Base-by-base conservation (phyloP, 2,329 filamentous ascomycete genomes). In the Endocalyx cinctus region DNA sequence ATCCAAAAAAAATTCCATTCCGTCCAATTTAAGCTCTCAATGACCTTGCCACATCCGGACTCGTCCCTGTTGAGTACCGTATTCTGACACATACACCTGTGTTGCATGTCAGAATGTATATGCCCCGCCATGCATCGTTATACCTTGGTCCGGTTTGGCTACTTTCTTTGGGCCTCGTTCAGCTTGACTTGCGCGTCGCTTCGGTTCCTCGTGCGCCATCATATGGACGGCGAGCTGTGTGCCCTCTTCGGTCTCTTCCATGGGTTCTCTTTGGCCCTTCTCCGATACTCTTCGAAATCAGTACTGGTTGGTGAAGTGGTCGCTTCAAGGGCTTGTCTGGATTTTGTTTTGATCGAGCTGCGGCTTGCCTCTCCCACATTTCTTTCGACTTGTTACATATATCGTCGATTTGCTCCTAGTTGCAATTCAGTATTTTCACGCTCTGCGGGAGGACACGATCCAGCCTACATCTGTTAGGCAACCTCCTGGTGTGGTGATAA, bases 401-500 rank as follows among this genome's bases (percentile, higher is more conserved):
- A 46, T 79, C 74, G 48, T 79, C 72, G 43, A 79, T 78, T 64
- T 79, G 74, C 57, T 77, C 74, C 74, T 78, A 47, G 34, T 35
- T 25, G 35, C 30, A 29, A 36, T 42, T 20, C 55, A 46, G 42
- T 34, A 35, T 29, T 31, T 32, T 25, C 18, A 30, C 16, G 16
- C 26, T 23, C 31, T 19, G 31, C 17, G 20, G 20, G 25, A 20
- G 33, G 27, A 33, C 16, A 17, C 13, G 25, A 22, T 15, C 12
- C 33, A 35, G 37, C 73, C 68, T 58, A 78, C 74, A 62, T 79
- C 74, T 45, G 72, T 75, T 45, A 79, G 54, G 50, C 72, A 78
- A 34, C 67, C 62, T 20, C 74, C 74, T 6, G 72, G 70, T 3
- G 73, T 77, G 18, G 67, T 70, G 47, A 79, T 77, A 38, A 79